A percentile compares a stretch with the other conserved stretches of the same genome.
Conservation (phyloP, 2,329 filamentous ascomycete species). For the Gnomoniopsis sp. region DNA sequence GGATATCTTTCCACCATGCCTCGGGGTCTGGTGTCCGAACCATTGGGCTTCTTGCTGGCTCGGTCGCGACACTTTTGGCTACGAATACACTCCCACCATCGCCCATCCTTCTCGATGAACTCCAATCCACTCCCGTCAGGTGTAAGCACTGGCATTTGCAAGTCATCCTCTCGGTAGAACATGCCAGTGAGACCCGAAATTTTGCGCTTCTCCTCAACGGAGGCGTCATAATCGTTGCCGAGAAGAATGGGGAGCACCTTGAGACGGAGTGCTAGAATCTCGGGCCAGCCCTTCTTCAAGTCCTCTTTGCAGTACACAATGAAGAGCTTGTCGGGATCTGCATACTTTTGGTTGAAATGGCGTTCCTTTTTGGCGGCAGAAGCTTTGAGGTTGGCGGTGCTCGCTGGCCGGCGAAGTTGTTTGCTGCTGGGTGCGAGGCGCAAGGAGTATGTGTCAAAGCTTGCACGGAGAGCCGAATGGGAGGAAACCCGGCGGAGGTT, state of each 20-base stretch:
- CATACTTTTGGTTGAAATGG: conserved; percentile 19
- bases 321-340: conserved; percentile 14
- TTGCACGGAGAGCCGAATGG: not conserved
- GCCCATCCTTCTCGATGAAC: conserved; percentile 11
- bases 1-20: conserved; percentile 17
- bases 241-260: conserved; percentile 13
- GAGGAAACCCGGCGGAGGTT: not conserved
- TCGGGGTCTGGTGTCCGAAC: conserved; percentile 3
- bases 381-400: not conserved
- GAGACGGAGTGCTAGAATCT: conserved; percentile 13
- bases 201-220: conserved; percentile 16
- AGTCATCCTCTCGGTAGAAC: conserved; percentile 19
- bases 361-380: conserved; percentile 4
- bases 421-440: not conserved
- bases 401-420: not conserved
- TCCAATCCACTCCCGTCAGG: conserved; percentile 16
- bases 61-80: conserved; percentile 10
- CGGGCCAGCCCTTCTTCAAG: conserved; percentile 14
- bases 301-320: conserved; percentile 18
- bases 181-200: conserved; percentile 15
- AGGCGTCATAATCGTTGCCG: conserved; percentile 14
- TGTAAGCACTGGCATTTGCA: conserved; percentile 18
- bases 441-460: not conserved
- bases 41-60: not conserved
- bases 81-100: conserved; percentile 15